These are phyloP conservation scores for Piper betle DNA, from an alignment of 164 flowering plant genomes.

Conservation along the genomic window DNA sequence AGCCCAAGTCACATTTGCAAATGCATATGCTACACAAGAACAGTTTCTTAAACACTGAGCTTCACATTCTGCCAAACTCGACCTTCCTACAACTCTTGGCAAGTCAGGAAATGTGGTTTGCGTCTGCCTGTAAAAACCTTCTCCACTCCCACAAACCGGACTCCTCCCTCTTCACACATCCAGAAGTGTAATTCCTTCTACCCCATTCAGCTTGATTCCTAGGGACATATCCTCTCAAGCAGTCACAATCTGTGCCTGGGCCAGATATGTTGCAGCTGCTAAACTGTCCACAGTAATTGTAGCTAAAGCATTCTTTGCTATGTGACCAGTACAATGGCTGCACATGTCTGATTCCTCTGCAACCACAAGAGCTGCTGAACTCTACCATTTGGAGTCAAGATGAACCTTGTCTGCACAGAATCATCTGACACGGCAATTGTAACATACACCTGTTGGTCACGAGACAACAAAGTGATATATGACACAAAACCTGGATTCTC, in stretches of 20 bases:
- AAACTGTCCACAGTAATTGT: conserved; percentile 3
- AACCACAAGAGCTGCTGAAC: too few relatives aligned
- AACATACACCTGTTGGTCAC: too few relatives aligned
- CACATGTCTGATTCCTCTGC: too few relatives aligned
- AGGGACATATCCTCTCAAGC: conserved; percentile 10
- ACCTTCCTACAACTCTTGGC: not conserved
- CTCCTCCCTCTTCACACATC: not conserved
- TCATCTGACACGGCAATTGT: too few relatives aligned
- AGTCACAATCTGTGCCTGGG: conserved; percentile 1
- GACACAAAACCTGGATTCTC: too few relatives aligned
- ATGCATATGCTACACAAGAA: conserved; percentile 4
- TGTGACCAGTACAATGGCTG: not conserved
- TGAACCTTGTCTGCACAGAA: too few relatives aligned
- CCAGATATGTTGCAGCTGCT: conserved; percentile 8
- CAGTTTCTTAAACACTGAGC: not conserved
- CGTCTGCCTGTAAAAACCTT: not conserved
- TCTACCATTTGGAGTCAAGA: too few relatives aligned
- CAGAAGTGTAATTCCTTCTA: not conserved
- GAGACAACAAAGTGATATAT: too few relatives aligned
- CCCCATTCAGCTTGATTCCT: not conserved
- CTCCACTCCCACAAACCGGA: not conserved
- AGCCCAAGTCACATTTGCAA: not conserved
- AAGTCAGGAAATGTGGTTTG: not conserved
- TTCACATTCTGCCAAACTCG: not conserved
- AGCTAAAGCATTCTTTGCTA: not conserved